These are phyloP conservation scores for Colletotrichum caudatum DNA, from an alignment of 2,329 filamentous ascomycete species.

Conservation along the genomic window DNA sequence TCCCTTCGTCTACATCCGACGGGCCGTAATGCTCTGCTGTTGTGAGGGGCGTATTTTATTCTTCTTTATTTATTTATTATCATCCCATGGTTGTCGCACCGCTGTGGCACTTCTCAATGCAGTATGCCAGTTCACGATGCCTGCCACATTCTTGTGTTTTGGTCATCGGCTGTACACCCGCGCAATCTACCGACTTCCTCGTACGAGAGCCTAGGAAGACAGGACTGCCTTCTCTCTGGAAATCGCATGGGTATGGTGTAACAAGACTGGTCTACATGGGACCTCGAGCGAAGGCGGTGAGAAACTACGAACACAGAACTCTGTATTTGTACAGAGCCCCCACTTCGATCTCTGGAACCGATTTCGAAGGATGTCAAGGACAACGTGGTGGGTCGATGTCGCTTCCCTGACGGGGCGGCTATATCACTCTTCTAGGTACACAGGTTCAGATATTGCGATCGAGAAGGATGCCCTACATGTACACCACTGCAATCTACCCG, in stretches of 20 bases:
- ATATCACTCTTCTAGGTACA: too few species aligned
- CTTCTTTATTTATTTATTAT: too few species aligned
- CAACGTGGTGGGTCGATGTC: too few species aligned
- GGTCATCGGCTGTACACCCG: not conserved
- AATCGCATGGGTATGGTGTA: not conserved
- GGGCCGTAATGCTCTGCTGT: too few species aligned
- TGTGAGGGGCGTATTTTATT: too few species aligned
- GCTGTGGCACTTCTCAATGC: slow-evolving; percentile 11
- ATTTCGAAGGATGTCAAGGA: too few species aligned
- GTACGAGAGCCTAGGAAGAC: not conserved
- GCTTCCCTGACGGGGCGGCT: too few species aligned
- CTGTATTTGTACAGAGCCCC: not conserved
- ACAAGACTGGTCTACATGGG: not conserved
- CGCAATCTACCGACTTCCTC: not conserved
- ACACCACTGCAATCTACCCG: not conserved
- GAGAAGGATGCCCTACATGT: not conserved
- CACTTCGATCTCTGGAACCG: too few species aligned
- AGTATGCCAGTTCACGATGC: not conserved
- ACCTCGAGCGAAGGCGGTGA: slow-evolving; percentile 19
- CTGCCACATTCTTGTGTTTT: not conserved
- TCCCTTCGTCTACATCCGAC: too few species aligned
- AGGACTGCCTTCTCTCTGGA: not conserved
- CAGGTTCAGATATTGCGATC: not conserved
- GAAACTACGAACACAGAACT: not conserved
- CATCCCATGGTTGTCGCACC: slow-evolving; percentile 5